Evolutionary conservation across 2,329 filamentous ascomycete genomes (phyloP).

Genomic region (Claviceps arundinis): DNA sequence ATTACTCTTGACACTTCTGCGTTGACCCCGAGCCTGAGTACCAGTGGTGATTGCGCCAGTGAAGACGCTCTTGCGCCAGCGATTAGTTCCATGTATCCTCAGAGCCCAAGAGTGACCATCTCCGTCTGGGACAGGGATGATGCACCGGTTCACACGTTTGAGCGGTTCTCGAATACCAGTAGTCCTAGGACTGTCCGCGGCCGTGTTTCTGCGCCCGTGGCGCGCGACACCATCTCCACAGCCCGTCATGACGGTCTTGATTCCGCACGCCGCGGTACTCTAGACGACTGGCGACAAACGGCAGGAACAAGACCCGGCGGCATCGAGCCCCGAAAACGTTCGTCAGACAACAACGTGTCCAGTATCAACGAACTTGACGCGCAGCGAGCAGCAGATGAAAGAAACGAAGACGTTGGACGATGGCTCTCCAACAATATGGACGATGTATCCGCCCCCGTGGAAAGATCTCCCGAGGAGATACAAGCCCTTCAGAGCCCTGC

Average conservation of each 20-base stretch:
- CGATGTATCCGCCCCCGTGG: constrained; percentile 13
- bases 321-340: constrained; percentile 32
- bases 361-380: constrained; percentile 37
- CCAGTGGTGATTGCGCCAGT: constrained; percentile 33
- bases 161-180: constrained; percentile 25
- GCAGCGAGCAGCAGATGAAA: constrained; percentile 28
- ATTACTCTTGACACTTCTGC: constrained; percentile 20
- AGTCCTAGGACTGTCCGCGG: constrained; percentile 22
- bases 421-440: constrained; percentile 32
- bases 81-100: constrained; percentile 27
- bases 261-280: constrained; percentile 21
- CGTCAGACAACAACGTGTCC: constrained; percentile 29
- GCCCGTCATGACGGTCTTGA: constrained; percentile 11
- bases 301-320: constrained; percentile 28
- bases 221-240: constrained; percentile 26
- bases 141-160: constrained; percentile 23
- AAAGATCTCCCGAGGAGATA: constrained; percentile 14
- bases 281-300: constrained; percentile 29
- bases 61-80: constrained; percentile 32
- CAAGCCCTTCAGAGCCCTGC: constrained; percentile 9
- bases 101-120: constrained; percentile 42
- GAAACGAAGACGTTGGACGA: constrained; percentile 34
- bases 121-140: constrained; percentile 40
- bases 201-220: constrained; percentile 5
- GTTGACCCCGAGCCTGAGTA: constrained; percentile 35